phyloP scores from a whole-genome alignment of 306 rosid genomes.

The Spatholobus suberectus region DNA sequence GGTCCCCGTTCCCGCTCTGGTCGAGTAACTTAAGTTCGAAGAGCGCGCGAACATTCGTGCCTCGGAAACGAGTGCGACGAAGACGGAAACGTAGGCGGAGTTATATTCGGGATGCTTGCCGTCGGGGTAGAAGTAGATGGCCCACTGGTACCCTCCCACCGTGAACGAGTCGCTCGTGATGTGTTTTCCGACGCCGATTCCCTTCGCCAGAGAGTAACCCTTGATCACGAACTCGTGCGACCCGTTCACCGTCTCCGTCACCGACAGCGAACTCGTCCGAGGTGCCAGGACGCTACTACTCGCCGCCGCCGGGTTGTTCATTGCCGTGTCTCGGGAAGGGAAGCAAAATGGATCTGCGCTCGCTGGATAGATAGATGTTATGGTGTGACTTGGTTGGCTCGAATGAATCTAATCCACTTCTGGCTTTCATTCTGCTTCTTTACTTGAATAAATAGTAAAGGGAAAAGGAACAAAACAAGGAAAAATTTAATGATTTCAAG shows the following conservation, averaged over 20 bases:
- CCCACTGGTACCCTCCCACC: constrained; percentile 98
- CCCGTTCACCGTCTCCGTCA: constrained; percentile 93
- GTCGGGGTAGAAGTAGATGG: constrained; percentile 93
- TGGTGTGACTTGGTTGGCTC: neutral
- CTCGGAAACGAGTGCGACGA: constrained; percentile 96
- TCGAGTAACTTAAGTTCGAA: constrained; percentile 91
- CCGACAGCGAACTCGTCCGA: constrained; percentile 84
- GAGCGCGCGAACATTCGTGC: constrained; percentile 92
- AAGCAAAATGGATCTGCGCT: neutral
- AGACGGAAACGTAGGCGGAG: constrained; percentile 92
- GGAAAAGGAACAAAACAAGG: neutral
- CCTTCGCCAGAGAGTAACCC: constrained; percentile 91
- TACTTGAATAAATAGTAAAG: too few relatives aligned
- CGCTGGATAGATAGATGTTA: neutral
- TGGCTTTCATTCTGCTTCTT: neutral
- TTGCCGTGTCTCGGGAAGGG: neutral
- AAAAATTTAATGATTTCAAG: neutral
- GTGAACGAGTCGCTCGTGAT: constrained; percentile 90
- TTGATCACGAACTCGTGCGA: constrained; percentile 91
- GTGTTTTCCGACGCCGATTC: constrained; percentile 95
- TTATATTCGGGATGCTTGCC: constrained; percentile 95
- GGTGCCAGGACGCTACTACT: constrained; percentile 50
- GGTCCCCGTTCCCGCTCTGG: constrained; percentile 85
- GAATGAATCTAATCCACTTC: constrained; percentile 6
- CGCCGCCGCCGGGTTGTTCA: constrained; percentile 18